Evolutionary conservation across 2,329 filamentous ascomycete species (phyloP).

Genomic region (Ceratocystis diversiconidia): DNA sequence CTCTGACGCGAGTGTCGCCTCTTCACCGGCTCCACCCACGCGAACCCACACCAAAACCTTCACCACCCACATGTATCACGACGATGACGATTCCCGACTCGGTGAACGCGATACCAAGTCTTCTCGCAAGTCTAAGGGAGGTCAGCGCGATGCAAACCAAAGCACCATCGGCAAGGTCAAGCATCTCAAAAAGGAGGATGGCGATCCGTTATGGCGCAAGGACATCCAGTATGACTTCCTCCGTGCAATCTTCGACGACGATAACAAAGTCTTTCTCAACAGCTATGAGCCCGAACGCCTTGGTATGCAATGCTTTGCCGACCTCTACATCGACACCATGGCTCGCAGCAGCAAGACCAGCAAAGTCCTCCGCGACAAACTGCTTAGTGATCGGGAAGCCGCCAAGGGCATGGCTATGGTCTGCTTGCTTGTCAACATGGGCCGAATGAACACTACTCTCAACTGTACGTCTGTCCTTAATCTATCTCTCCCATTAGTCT

Average conservation of each 20-base stretch:
- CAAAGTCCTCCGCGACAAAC: slow-evolving; percentile 93
- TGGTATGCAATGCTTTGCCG: slow-evolving; percentile 68
- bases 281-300: slow-evolving; percentile 54
- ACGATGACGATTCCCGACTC: slow-evolving; percentile 34
- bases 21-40: slow-evolving; percentile 32
- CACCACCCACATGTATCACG: slow-evolving; percentile 31
- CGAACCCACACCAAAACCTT: slow-evolving; percentile 30
- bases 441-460: slow-evolving; percentile 95
- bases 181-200: slow-evolving; percentile 79
- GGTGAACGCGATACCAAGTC: slow-evolving; percentile 29
- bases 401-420: slow-evolving; percentile 99
- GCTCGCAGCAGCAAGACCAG: slow-evolving; percentile 97
- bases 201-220: slow-evolving; percentile 71
- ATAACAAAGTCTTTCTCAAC: slow-evolving; percentile 69
- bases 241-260: slow-evolving; percentile 63
- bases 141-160: slow-evolving; percentile 26
- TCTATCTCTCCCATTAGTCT: neutral
- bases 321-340: slow-evolving; percentile 98
- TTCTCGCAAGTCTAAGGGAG: slow-evolving; percentile 20
- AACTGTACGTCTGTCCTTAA: slow-evolving; percentile 55
- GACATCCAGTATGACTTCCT: slow-evolving; percentile 86
- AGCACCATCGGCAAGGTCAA: slow-evolving; percentile 53
- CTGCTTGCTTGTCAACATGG: slow-evolving; percentile 90
- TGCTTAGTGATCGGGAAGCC: slow-evolving; percentile 78
- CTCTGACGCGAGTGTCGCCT: slow-evolving; percentile 34